Evolutionary conservation across 352 stramenopile genomes (phyloP).

Genomic region (Phytopythium vexans): DNA sequence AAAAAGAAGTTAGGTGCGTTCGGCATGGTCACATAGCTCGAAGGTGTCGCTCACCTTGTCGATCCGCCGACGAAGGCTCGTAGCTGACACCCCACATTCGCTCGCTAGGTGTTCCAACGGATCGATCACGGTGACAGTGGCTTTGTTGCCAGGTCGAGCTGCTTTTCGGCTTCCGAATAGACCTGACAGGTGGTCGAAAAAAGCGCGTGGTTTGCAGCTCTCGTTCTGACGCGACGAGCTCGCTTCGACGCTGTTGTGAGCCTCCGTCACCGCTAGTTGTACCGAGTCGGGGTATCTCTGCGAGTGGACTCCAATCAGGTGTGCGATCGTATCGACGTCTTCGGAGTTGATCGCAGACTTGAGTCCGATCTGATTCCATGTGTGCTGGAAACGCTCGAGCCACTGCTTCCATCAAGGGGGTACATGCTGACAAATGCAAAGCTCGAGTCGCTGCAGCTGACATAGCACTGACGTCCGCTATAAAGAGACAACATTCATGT

Average conservation of each 20-base stretch:
- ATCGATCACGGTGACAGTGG: not conserved
- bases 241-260: not conserved
- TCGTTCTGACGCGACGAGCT: conserved; percentile 1
- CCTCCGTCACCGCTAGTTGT: not conserved
- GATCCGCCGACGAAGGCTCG: not conserved
- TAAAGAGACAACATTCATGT: conserved; percentile 36
- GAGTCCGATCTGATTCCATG: conserved; percentile 40
- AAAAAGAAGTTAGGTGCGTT: not conserved
- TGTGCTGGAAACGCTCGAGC: conserved; percentile 20
- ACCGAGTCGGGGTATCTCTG: conserved; percentile 11
- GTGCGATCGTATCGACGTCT: conserved; percentile 15
- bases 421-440: conserved; percentile 42
- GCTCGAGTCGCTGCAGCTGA: conserved; percentile 31
- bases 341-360: conserved; percentile 16
- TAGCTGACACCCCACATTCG: conserved; percentile 9
- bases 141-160: not conserved
- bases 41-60: not conserved
- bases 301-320: conserved; percentile 15
- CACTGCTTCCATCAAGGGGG: conserved; percentile 38
- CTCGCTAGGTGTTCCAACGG: not conserved
- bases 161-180: not conserved
- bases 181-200: conserved; percentile 1
- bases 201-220: conserved; percentile 4
- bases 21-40: no score
- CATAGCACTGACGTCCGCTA: conserved; percentile 20